phyloP scores from a whole-genome alignment of 1,139 yeast genomes.

The Trichomonascaceae sp. region DNA sequence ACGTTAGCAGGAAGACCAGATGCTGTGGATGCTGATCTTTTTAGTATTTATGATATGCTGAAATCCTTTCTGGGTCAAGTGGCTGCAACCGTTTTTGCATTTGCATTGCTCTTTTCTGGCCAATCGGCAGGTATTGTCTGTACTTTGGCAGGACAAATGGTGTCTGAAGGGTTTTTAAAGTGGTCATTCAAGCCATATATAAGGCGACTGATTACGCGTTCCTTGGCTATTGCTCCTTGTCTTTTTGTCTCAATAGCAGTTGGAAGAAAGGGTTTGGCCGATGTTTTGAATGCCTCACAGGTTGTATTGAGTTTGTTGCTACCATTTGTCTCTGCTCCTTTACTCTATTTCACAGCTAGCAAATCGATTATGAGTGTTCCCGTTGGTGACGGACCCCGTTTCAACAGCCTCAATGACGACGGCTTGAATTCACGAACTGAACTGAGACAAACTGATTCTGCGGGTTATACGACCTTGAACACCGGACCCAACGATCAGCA shows the following conservation, averaged over 20 bases:
- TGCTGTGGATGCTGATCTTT: constrained; percentile 80
- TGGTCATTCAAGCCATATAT: constrained; percentile 87
- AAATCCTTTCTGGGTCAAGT: constrained; percentile 72
- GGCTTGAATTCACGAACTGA: constrained; percentile 7
- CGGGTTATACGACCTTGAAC: constrained; percentile 3
- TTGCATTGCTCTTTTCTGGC: constrained; percentile 91
- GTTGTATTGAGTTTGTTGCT: constrained; percentile 77
- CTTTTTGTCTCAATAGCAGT: constrained; percentile 65
- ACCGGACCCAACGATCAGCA: constrained; percentile 3
- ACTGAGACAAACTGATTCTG: constrained; percentile 4
- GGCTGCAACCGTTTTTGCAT: constrained; percentile 88
- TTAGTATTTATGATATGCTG: constrained; percentile 74
- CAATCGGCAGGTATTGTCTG: constrained; percentile 98
- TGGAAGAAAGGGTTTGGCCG: constrained; percentile 82
- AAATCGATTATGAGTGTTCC: constrained; percentile 70
- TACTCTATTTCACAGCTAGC: constrained; percentile 75
- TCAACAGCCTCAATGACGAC: neutral
- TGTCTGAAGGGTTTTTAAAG: constrained; percentile 83
- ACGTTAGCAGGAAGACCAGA: constrained; percentile 62
- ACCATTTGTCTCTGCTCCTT: constrained; percentile 88
- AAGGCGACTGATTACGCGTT: constrained; percentile 75
- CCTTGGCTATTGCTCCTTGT: constrained; percentile 85
- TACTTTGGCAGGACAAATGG: constrained; percentile 95
- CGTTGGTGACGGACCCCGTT: constrained; percentile 6
- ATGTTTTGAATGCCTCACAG: constrained; percentile 77